phyloP scores from a whole-genome alignment of 352 stramenopile species.

The Globisporangium okanoganense region DNA sequence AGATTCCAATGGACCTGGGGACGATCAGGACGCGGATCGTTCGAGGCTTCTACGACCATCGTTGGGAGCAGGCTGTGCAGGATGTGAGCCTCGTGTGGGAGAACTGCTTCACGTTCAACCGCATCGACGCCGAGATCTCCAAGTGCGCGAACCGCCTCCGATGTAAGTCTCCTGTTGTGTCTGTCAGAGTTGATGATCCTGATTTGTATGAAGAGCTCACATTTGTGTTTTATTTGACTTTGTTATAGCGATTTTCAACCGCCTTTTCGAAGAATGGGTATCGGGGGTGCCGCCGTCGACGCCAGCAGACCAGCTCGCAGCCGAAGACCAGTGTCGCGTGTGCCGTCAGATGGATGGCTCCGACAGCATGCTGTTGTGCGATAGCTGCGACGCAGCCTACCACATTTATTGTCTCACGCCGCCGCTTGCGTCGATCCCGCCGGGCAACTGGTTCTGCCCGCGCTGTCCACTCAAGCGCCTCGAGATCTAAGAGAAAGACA shows the following conservation, averaged over 20 bases:
- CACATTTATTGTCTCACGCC: constrained; percentile 79
- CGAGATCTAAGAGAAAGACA: constrained; percentile 6
- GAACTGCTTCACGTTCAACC: constrained; percentile 86
- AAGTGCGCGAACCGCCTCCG: constrained; percentile 69
- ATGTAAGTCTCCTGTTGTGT: constrained; percentile 41
- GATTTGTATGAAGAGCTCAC: not conserved
- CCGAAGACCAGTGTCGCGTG: constrained; percentile 66
- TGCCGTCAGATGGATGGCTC: constrained; percentile 60
- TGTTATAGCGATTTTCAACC: constrained; percentile 65
- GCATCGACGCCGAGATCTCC: constrained; percentile 74
- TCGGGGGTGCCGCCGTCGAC: constrained; percentile 47
- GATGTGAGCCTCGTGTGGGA: constrained; percentile 80
- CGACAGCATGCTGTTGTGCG: constrained; percentile 79
- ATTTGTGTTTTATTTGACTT: not conserved
- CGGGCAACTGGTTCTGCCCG: constrained; percentile 79
- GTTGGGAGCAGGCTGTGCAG: constrained; percentile 43
- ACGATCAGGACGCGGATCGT: constrained; percentile 83
- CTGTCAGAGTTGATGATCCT: not conserved
- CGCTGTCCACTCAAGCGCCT: constrained; percentile 56
- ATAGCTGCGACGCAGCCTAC: constrained; percentile 82
- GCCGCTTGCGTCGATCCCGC: constrained; percentile 52
- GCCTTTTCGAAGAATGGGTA: constrained; percentile 79
- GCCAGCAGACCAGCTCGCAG: constrained; percentile 41
- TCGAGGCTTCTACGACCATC: constrained; percentile 56
- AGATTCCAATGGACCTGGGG: constrained; percentile 89